These are phyloP conservation scores for Xerocomus potaroensis DNA, from an alignment of 768 basidiomycete species.

Conservation along the genomic window DNA sequence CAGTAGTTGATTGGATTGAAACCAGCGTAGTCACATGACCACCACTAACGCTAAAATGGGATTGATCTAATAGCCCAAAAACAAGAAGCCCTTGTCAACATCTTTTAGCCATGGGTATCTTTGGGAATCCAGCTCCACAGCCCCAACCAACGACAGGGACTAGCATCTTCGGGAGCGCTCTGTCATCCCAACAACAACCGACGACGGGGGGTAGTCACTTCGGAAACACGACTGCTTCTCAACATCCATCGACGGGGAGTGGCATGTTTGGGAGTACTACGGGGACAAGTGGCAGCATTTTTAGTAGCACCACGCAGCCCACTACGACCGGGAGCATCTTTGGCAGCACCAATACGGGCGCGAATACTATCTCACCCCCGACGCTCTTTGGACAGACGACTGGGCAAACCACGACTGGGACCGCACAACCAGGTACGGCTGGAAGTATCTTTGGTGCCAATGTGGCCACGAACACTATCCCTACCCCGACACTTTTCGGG, in stretches of 20 bases:
- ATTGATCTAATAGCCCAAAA: too few species aligned
- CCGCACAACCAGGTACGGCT: too few species aligned
- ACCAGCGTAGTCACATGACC: conserved; percentile 21
- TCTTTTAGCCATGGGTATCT: conserved; percentile 15
- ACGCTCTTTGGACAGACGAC: too few species aligned
- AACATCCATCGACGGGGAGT: conserved; percentile 14
- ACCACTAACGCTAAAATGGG: too few species aligned
- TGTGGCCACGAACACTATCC: neutral
- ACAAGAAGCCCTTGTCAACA: too few species aligned
- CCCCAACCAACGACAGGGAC: conserved; percentile 22
- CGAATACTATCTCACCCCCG: neutral
- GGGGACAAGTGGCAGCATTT: conserved; percentile 5
- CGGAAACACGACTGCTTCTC: conserved; percentile 10
- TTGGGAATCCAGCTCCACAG: conserved; percentile 22
- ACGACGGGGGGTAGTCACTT: conserved; percentile 16
- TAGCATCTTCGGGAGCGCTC: conserved; percentile 23
- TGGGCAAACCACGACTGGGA: too few species aligned
- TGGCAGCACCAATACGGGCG: conserved; percentile 1
- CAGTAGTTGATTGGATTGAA: too few species aligned
- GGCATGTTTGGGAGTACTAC: conserved; percentile 16
- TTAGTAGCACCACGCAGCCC: conserved; percentile 14
- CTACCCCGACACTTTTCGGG: neutral
- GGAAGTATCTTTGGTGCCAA: neutral
- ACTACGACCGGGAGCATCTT: conserved; percentile 12
- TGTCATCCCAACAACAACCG: conserved; percentile 24